Evolutionary conservation across 164 flowering plant species (phyloP), one percentile per base, ranked within the genome.

Genomic region (Litsea cubeba): DNA sequence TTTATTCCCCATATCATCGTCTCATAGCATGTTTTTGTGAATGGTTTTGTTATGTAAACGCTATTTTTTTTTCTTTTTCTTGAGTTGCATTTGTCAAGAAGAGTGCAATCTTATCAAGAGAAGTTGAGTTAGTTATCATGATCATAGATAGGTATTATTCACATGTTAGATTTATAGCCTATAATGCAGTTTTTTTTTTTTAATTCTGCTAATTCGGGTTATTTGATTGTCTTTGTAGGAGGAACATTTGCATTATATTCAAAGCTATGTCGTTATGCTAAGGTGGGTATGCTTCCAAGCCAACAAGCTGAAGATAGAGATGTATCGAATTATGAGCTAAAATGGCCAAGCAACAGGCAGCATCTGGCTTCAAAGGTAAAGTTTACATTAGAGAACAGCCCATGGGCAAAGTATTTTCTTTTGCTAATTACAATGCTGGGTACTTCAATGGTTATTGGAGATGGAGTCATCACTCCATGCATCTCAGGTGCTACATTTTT

Each of bases 401-500:
- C 25, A 7, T 65, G 32, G 2, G 75, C 84, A 4, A 76, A 76
- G 78, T 69, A 64, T 20, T 50, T 74, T 23, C 72, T 81, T n/a
- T 64, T 81, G 63, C 69, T 79, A 11, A 64, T 72, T 5, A 78
- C 84, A 35, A 81, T 81, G 74, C 80, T 81, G 2, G 84, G 84
- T 10, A 76, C 81, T 50, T 79, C 81, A 22, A 79, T 81, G 79
- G 81, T 79, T 22, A 76, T 81, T 11, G 84, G 84, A 3, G 84
- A 81, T 58, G 84, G 84, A 0, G 62, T 81, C 32, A 73, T 81
- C 62, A 81, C 79, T 7, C 84, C 84, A 63, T 81, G 84, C 72
- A 81, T 81, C 17, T 81, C 83, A 71, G 83, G 83, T 81, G 22
- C 8, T 22, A 22, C 32, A 22, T 3, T 25, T 8, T 40, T 11